Conservation (phyloP, 1,284 basidiomycete genomes). For the Hortiboletus rubellus region DNA sequence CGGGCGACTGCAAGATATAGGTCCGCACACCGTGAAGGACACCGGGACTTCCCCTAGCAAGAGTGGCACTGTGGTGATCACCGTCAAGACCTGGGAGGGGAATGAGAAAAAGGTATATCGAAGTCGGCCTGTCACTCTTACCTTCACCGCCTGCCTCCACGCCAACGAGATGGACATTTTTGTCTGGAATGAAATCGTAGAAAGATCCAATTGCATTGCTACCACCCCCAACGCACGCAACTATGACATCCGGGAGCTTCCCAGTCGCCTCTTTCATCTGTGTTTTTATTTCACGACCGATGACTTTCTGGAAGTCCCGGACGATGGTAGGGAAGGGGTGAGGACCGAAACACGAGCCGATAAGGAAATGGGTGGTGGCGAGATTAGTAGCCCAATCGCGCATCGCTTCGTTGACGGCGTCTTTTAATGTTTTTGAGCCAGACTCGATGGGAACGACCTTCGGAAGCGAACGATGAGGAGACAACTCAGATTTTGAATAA, state of each 20-base stretch:
- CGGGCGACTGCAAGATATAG: neutral
- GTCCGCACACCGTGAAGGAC: conserved; percentile 5
- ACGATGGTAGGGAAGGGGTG: conserved; percentile 9
- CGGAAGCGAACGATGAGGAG: neutral
- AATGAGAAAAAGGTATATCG: neutral
- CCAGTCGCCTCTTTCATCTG: conserved; percentile 2
- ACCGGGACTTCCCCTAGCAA: conserved; percentile 1
- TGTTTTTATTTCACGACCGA: conserved; percentile 1
- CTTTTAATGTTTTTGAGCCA: neutral
- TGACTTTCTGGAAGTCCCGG: conserved; percentile 7
- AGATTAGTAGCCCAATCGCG: conserved; percentile 7
- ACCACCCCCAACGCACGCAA: conserved; percentile 2
- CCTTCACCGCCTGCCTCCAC: conserved; percentile 8
- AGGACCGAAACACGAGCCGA: conserved; percentile 6
- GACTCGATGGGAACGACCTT: conserved; percentile 3
- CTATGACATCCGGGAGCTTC: conserved; percentile 1
- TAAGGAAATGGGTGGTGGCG: conserved; percentile 2
- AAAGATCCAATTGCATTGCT: conserved; percentile 9
- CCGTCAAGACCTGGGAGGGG: neutral
- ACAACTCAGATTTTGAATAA: neutral
- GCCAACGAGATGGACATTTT: neutral
- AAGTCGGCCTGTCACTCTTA: neutral
- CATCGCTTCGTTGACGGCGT: conserved; percentile 7
- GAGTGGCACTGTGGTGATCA: conserved; percentile 4
- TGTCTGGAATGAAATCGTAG: conserved; percentile 3